phyloP scores from a whole-genome alignment of 805 yeast species.

The Pachysolen tannophilus region DNA sequence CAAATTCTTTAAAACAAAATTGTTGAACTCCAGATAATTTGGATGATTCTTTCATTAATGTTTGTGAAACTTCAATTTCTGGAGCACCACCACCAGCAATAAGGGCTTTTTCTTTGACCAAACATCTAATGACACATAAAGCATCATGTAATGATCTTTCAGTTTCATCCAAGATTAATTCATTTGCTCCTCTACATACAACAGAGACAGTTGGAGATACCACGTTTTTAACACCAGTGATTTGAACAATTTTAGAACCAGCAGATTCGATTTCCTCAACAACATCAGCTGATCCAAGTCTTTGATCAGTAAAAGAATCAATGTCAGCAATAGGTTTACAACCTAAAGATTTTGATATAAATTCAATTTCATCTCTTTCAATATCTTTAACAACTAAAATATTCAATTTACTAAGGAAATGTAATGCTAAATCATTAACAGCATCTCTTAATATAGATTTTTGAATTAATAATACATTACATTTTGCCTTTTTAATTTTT shows the following conservation, averaged over 20 bases:
- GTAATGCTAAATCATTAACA: constrained; percentile 88
- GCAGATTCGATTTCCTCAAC: constrained; percentile 87
- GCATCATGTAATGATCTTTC: constrained; percentile 98
- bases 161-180: constrained; percentile 85
- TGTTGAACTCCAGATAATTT: constrained; percentile 80
- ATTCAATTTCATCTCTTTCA: constrained; percentile 94
- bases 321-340: constrained; percentile 96
- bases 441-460: constrained; percentile 94
- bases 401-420: constrained; percentile 85
- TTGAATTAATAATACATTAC: constrained; percentile 85
- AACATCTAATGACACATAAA: constrained; percentile 82
- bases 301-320: constrained; percentile 87
- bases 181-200: constrained; percentile 91
- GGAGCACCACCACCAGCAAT: constrained; percentile 99
- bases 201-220: constrained; percentile 72
- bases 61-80: constrained; percentile 81
- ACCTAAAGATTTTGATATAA: constrained; percentile 74
- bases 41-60: constrained; percentile 62
- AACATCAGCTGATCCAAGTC: constrained; percentile 85
- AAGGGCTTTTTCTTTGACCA: constrained; percentile 79
- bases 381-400: constrained; percentile 93
- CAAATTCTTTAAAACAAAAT: constrained; percentile 85
- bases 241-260: constrained; percentile 82
- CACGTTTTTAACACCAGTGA: constrained; percentile 68
- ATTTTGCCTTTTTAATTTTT: constrained; percentile 92